These are phyloP conservation scores for Beauveria bassiana DNA, from an alignment of 2,329 filamentous ascomycete species.

Conservation along the genomic window DNA sequence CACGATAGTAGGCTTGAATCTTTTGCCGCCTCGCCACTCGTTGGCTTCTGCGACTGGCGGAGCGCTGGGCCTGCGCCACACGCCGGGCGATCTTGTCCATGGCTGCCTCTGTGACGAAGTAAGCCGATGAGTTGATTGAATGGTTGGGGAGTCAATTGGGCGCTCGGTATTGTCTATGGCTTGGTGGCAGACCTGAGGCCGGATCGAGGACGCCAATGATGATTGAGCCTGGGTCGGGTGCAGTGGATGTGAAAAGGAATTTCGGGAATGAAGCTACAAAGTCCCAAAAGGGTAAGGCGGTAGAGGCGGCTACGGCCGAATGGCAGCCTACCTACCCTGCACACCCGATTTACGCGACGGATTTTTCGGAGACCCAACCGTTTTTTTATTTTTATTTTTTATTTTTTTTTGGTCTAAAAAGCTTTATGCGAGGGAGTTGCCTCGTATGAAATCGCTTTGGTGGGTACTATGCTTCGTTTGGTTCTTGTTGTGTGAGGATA, in stretches of 20 bases:
- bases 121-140: neutral
- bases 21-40: slow-evolving; percentile 27
- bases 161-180: neutral
- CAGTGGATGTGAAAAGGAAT: slow-evolving; percentile 12
- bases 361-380: no score
- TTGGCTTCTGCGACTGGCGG: slow-evolving; percentile 43
- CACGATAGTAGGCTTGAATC: slow-evolving; percentile 22
- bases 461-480: no score
- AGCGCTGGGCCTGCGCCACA: slow-evolving; percentile 58
- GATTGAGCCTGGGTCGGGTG: slow-evolving; percentile 4
- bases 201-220: neutral
- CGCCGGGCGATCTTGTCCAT: slow-evolving; percentile 69
- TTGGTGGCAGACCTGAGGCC: neutral
- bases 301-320: neutral
- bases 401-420: no score
- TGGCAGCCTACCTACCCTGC: neutral
- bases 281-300: slow-evolving; percentile 12
- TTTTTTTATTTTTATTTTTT: no score
- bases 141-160: neutral
- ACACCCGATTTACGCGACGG: neutral
- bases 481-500: no score
- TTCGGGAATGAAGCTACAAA: slow-evolving; percentile 10
- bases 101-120: slow-evolving; percentile 16
- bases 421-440: accelerated
- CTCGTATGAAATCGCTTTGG: no score